phyloP scores from a whole-genome alignment of 305 asterid genomes.

The Fraxinus albicans region DNA sequence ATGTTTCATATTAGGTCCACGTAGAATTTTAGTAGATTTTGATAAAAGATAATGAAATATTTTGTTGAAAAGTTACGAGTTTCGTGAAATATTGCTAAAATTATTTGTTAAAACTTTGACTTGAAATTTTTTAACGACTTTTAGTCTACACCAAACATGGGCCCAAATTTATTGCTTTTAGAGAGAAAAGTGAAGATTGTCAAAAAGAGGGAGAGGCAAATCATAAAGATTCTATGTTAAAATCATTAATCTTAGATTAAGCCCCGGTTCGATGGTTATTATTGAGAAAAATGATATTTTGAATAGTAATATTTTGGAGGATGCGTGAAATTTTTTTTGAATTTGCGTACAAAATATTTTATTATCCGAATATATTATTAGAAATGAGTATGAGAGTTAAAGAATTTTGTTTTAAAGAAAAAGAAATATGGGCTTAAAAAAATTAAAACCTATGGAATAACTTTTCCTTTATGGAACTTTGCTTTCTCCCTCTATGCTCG shows the following conservation, averaged over 20 bases:
- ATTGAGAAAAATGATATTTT: too few relatives aligned
- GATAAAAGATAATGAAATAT: too few relatives aligned
- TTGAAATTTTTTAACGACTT: neutral
- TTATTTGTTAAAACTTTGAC: too few relatives aligned
- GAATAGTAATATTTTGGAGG: too few relatives aligned
- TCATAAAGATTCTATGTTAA: conserved; percentile 27
- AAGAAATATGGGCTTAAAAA: too few relatives aligned
- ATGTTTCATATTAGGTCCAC: neutral
- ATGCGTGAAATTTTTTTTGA: too few relatives aligned
- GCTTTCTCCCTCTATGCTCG: neutral
- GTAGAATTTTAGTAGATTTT: neutral
- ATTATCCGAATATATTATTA: too few relatives aligned
- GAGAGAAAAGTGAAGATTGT: conserved; percentile 12
- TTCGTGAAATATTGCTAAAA: too few relatives aligned
- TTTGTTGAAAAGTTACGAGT: neutral
- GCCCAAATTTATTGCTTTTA: neutral
- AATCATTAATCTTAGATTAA: conserved; percentile 30
- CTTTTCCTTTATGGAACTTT: conserved; percentile 30
- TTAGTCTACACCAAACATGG: neutral
- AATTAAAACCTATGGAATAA: conserved; percentile 19
- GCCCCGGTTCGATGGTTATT: too few relatives aligned
- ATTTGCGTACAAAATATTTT: too few relatives aligned
- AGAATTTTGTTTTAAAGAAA: too few relatives aligned
- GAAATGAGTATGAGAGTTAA: too few relatives aligned
- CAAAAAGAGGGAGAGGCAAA: conserved; percentile 43